Base-by-base conservation (phyloP, 2,329 filamentous ascomycete species). In the Chaetothyriales sp. region DNA sequence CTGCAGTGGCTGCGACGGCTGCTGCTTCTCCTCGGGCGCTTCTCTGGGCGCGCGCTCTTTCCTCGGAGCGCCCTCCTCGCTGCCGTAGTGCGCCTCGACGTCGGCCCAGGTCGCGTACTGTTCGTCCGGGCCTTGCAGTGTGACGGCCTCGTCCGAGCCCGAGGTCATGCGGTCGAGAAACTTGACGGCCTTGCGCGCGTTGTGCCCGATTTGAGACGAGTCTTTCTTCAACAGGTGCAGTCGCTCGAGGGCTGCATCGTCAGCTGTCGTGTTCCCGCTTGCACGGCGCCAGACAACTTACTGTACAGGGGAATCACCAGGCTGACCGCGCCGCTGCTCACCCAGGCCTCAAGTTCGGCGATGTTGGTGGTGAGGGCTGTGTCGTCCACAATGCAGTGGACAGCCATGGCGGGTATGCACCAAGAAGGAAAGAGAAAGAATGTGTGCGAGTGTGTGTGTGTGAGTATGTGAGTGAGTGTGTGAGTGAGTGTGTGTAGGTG, bases 381-480 rank as follows among this genome's bases (percentile, higher is more conserved):
- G 58, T 75, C 73, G 61, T 77, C 74, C 56, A 74, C 71, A 55
- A 75, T 71, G 65, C 73, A 76, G 62, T 73, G 70, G 58, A 75
- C 72, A 58, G 70, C 66, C 61, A 72, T 73, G 19, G 25, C 18
- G n/a, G 20, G 19, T 46, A 28, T 28, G n/a, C 19, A 46, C 18
- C 19, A 20, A 3, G 18, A 4, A 7, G 7, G 15, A 3, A 7
- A n/a, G 40, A 3, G 40, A 44, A 3, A 4, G 22, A 25, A n/a
- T n/a, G n/a, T n/a, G 29, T 10, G 28, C 28, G 28, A 29, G 28
- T 29, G 8, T 2, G 29, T 37, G 29, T 10, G 29, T 37, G 4
- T 13, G 13, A 13, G 29, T 37, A 37, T 37, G 29, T 37, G 29
- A 13, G 29, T 37, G 9, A 13, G 29, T 37, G 8, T 7, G 33